These are phyloP conservation scores for Thozetella sp. DNA, from an alignment of 495 filamentous ascomycete species.

Conservation along the genomic window DNA sequence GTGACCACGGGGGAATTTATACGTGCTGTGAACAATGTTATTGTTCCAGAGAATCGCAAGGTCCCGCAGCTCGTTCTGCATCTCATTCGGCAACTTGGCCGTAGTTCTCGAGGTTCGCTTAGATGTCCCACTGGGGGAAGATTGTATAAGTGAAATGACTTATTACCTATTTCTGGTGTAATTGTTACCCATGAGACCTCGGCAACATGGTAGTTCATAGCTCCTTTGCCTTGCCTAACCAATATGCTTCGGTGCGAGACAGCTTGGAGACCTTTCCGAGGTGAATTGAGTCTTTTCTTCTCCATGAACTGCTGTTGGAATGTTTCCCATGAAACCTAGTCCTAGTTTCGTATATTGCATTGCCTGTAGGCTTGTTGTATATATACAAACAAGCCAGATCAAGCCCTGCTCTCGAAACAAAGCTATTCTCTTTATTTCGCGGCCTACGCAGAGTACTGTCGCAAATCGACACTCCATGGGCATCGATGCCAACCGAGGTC, in stretches of 20 bases:
- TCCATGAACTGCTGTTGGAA: conserved; percentile 66
- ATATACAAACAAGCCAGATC: conserved; percentile 81
- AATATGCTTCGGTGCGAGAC: conserved; percentile 13
- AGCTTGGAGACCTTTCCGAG: conserved; percentile 26
- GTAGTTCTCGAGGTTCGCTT: conserved; percentile 54
- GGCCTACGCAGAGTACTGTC: conserved; percentile 79
- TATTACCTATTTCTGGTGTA: conserved; percentile 70
- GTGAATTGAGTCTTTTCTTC: conserved; percentile 64
- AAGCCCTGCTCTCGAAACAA: conserved; percentile 90
- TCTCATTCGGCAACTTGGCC: conserved; percentile 50
- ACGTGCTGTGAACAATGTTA: conserved; percentile 54
- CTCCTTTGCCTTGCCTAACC: conserved; percentile 23
- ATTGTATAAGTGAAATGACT: conserved; percentile 74
- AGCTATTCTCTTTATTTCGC: conserved; percentile 76
- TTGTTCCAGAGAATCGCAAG: conserved; percentile 74
- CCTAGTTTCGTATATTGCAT: conserved; percentile 58
- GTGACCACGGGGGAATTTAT: conserved; percentile 44
- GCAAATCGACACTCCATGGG: conserved; percentile 69
- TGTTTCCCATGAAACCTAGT: conserved; percentile 67
- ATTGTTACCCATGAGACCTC: too few relatives aligned
- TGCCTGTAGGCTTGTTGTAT: conserved; percentile 39
- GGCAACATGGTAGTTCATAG: conserved; percentile 70
- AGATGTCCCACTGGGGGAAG: conserved; percentile 62
- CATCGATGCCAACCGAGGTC: conserved; percentile 58
- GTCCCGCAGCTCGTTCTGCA: conserved; percentile 66